A percentile compares a stretch with the other conserved stretches of the same genome.
These are phyloP conservation scores for Dactylonectria estremocensis DNA, from an alignment of 2,329 filamentous ascomycete genomes.

Conservation along the genomic window DNA sequence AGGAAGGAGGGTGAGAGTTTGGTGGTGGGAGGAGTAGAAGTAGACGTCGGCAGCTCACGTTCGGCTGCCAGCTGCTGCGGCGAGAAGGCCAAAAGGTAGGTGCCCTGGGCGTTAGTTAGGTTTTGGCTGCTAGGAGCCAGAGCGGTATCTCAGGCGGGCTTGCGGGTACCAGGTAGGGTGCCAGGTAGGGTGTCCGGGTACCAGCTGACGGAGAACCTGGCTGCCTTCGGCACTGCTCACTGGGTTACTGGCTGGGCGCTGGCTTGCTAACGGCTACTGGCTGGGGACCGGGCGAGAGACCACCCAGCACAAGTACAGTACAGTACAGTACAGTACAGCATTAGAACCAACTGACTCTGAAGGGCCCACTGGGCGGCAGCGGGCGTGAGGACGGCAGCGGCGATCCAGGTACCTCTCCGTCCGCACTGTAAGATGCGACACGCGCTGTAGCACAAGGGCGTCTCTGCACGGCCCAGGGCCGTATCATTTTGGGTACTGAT, in stretches of 20 bases:
- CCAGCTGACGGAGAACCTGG: slow-evolving; percentile 46
- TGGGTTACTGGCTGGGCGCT: background rate
- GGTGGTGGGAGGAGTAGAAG: slow-evolving; percentile 38
- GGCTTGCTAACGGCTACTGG: slow-evolving; percentile 4
- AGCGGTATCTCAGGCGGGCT: slow-evolving; percentile 16
- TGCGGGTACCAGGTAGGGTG: slow-evolving; percentile 39
- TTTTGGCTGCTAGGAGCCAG: slow-evolving; percentile 14
- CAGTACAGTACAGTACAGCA: no score
- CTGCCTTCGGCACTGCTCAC: slow-evolving; percentile 45
- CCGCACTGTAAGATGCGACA: background rate
- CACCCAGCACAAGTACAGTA: no score
- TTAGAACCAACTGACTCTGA: background rate
- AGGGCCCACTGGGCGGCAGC: no score
- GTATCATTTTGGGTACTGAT: background rate
- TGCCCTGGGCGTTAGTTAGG: slow-evolving; percentile 1
- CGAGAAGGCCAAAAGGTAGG: slow-evolving; percentile 5
- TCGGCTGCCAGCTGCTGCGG: slow-evolving; percentile 21
- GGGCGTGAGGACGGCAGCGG: no score
- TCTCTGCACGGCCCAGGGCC: background rate
- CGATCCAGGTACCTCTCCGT: slow-evolving; percentile 1
- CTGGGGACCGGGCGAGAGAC: background rate
- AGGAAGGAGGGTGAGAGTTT: slow-evolving; percentile 33
- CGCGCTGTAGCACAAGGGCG: background rate
- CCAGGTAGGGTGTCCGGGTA: slow-evolving; percentile 3
- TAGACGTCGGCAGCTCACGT: slow-evolving; percentile 38